These are phyloP conservation scores for Sequoiadendron giganteum DNA, from an alignment of 75 land plant genomes.

Conservation along the genomic window DNA sequence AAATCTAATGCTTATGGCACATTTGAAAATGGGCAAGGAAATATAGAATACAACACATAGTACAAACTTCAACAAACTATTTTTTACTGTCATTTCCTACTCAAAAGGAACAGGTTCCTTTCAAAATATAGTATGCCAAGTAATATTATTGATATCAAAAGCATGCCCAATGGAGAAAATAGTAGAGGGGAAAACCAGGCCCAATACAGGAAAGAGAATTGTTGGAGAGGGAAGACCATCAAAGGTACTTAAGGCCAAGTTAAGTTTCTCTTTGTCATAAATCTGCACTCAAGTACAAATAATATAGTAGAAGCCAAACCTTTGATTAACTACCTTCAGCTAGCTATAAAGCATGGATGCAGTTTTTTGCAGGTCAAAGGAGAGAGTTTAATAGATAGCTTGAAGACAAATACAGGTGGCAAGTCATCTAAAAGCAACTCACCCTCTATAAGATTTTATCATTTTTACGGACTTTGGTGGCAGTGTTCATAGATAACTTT, in stretches of 20 bases:
- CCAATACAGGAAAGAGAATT: background rate
- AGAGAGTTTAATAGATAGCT: background rate
- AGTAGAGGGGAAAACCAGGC: background rate
- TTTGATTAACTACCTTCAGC: background rate
- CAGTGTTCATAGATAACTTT: background rate
- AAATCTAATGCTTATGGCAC: background rate
- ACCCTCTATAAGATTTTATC: background rate
- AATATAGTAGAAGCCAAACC: background rate
- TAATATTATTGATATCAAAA: background rate
- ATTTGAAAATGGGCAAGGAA: background rate
- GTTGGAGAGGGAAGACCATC: background rate
- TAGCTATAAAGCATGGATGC: background rate
- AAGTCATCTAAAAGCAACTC: background rate
- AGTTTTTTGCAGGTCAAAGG: background rate
- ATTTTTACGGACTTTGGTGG: background rate
- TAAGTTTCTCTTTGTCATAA: background rate
- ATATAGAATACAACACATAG: background rate
- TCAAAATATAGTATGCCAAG: background rate
- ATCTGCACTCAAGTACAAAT: background rate
- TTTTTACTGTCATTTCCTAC: background rate
- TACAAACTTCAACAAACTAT: background rate
- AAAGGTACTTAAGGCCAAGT: background rate
- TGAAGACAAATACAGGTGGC: background rate
- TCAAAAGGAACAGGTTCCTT: slow-evolving; percentile 3
- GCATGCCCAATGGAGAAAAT: background rate